Evolutionary conservation across 2,329 filamentous ascomycete genomes (phyloP), one percentile per base, ranked within the genome.

Genomic region (Aspergillus proliferans): DNA sequence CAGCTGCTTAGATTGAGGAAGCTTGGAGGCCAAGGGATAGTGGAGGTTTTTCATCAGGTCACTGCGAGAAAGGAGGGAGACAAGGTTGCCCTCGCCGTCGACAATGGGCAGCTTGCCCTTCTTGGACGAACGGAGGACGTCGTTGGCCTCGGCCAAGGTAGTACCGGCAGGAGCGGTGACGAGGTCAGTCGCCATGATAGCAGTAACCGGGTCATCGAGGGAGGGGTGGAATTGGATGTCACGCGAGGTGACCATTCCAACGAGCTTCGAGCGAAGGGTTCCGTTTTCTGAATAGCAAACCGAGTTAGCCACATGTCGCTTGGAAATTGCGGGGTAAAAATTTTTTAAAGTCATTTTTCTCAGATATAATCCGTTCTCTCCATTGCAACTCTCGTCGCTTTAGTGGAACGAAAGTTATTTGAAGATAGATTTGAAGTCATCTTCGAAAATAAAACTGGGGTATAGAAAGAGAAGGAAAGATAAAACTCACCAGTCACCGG

Each of bases 381-480:
- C 90, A 95, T 77, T 80, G 88, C 87, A 81, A 81, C 68, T 84
- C 76, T 80, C 80, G 85, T 87, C 86, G 82, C 85, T 94, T 81
- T 88, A 89, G 93, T 92, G 92, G 93, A 98, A 98, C 93, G 93
- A 98, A 98, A 98, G 93, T 97, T 97, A 96, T 87, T 82, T 76
- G 69, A 64, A 65, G 76, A 74, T 77, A 71, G 71, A 81, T 79
- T 10, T 77, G 49, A 72, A 69, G 82, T 79, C 81, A 79, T 88
- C 93, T 95, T 95, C 59, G 51, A 60, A 64, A 50, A 54, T 57
- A 47, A 47, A 26, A 36, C 47, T 47, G 34, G 36, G 42, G 10
- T 58, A 43, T 49, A 48, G 41, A 22, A 52, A 55, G 50, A 52
- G 50, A 53, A 52, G 43, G 49, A 48, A 54, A 54, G 46, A 33